Base-by-base conservation (phyloP, 2,329 filamentous ascomycete species). In the Pestalotiopsis fici region DNA sequence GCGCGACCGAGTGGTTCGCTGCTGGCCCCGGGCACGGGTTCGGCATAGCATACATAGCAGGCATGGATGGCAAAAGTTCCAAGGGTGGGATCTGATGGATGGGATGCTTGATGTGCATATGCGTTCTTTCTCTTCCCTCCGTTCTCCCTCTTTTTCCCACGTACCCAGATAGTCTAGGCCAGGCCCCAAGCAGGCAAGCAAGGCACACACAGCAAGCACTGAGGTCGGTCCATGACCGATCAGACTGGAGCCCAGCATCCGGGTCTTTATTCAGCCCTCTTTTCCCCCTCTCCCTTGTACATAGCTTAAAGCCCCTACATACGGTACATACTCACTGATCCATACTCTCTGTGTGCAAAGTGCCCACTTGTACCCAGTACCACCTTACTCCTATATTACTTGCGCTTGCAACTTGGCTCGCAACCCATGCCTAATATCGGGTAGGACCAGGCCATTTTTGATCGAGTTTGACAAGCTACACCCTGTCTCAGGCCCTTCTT, bases 1-100 rank as follows among this genome's bases (percentile, higher is more conserved):
- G 72, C 70, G 72, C 72, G 70, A 74, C 71, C 70, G 50, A 43
- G 47, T 67, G 67, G 72, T 72, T 72, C 71, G 68, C 67, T 70
- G 71, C 67, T 55, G 56, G 64, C 67, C 67, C 67, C 66, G 59
- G 64, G 25, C 25, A 43, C 55, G 50, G 62, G 66, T 68, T 67
- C 62, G 68, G 69, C 67, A 68, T 68, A 64, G 69, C 69, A 66
- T 66, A 55, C 61, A 65, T 65, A 15, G 37, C n/a, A 50, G 43
- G 18, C 43, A 50, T 21, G 43, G 43, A 50, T 50, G 15, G 43
- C 18, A 13, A 21, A 50, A 35, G 31, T 35, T 35, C 31, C 31
- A 35, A 35, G 31, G 31, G 31, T 35, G 31, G 31, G 31, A 35
- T 35, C 31, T 50, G 18, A 50, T 50, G 43, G 18, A 50, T 50